Evolutionary conservation across 2,329 filamentous ascomycete genomes (phyloP).

Genomic region (Chaetomiaceae sp.): DNA sequence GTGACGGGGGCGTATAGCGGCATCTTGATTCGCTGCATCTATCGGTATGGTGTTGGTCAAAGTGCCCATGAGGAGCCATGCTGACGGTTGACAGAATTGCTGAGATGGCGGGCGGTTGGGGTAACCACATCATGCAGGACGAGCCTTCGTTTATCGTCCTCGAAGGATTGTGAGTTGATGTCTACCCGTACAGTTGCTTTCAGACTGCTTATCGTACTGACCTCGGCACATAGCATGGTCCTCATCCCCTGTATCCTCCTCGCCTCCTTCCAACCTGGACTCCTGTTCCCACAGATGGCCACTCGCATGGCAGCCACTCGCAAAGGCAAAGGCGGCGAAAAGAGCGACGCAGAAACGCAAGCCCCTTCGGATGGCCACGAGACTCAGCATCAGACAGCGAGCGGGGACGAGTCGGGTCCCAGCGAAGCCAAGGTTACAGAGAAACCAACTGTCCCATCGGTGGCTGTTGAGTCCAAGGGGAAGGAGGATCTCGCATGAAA

Average conservation of each 20-base stretch:
- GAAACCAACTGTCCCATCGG: background rate
- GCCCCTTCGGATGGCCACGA: background rate
- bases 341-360: slow-evolving; percentile 3
- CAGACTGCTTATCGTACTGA: background rate
- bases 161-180: slow-evolving; percentile 43
- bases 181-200: background rate
- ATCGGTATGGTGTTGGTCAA: slow-evolving; percentile 38
- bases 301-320: slow-evolving; percentile 27
- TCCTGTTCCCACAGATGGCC: slow-evolving; percentile 53
- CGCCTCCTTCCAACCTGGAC: slow-evolving; percentile 49
- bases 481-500: background rate
- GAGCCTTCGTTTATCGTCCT: slow-evolving; percentile 55
- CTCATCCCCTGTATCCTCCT: slow-evolving; percentile 46
- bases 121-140: slow-evolving; percentile 59
- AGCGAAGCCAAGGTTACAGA: background rate
- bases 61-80: background rate
- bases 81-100: slow-evolving; percentile 42
- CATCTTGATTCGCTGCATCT: slow-evolving; percentile 50
- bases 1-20: slow-evolving; percentile 41
- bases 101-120: slow-evolving; percentile 62
- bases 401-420: slow-evolving; percentile 5
- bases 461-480: background rate
- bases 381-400: background rate
- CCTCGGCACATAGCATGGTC: slow-evolving; percentile 38
- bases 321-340: background rate